These are phyloP conservation scores for Cardamine chenopodiifolia DNA, from an alignment of 345 rosid species.

Conservation along the genomic window DNA sequence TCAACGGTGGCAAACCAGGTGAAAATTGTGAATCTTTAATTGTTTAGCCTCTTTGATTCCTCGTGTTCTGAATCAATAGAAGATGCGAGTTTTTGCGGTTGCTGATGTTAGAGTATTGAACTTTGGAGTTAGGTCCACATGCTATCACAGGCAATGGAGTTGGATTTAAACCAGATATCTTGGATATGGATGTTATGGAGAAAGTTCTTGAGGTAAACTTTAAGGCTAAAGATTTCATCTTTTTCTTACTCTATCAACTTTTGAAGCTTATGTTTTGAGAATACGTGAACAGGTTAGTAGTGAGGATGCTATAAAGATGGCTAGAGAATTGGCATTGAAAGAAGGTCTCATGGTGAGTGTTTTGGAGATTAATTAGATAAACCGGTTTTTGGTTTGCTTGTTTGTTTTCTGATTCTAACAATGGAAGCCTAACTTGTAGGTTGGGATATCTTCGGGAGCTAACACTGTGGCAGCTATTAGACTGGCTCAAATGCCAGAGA, in stretches of 20 bases:
- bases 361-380: background rate
- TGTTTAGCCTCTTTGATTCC: background rate
- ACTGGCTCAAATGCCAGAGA: constrained; percentile 87
- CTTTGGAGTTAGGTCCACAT: constrained; percentile 74
- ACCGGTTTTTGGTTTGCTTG: background rate
- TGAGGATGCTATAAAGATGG: constrained; percentile 93
- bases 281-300: constrained; percentile 66
- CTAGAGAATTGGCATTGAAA: constrained; percentile 86
- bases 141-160: constrained; percentile 94
- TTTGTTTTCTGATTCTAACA: constrained; percentile 16
- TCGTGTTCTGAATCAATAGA: background rate
- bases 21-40: background rate
- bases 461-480: constrained; percentile 86
- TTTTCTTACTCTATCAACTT: background rate
- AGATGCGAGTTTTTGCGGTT: background rate
- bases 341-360: constrained; percentile 89
- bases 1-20: constrained; percentile 99
- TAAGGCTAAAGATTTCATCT: background rate
- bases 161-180: constrained; percentile 93
- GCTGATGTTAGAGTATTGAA: constrained; percentile 15
- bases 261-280: constrained; percentile 9
- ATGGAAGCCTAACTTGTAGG: constrained; percentile 49
- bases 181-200: constrained; percentile 96
- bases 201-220: constrained; percentile 73
- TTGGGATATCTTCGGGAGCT: constrained; percentile 96